Evolutionary conservation across 2,329 filamentous ascomycete genomes (phyloP).

Genomic region (Alternaria arborescens): DNA sequence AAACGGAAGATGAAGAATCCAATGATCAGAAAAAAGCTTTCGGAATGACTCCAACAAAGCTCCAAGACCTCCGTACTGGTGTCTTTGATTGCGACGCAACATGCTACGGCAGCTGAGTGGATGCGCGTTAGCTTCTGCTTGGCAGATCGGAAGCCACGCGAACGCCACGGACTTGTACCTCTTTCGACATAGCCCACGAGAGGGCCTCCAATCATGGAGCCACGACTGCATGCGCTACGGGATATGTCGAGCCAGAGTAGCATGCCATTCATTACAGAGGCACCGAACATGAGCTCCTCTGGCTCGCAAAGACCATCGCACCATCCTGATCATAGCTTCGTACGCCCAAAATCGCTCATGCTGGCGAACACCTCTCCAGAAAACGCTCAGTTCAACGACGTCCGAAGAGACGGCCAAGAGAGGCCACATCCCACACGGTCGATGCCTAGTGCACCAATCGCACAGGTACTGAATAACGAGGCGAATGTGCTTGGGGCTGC

Average conservation of each 20-base stretch:
- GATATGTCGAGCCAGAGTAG: slow-evolving; percentile 13
- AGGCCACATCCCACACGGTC: slow-evolving; percentile 11
- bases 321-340: slow-evolving; percentile 9
- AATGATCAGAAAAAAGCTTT: not conserved
- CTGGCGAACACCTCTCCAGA: slow-evolving; percentile 10
- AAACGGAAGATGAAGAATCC: not conserved
- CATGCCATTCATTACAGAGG: slow-evolving; percentile 2
- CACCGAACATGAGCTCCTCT: slow-evolving; percentile 1
- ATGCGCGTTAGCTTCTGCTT: slow-evolving; percentile 16
- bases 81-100: not conserved
- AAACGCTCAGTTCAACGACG: slow-evolving; percentile 8
- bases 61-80: not conserved
- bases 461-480: slow-evolving; percentile 46
- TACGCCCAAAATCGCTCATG: slow-evolving; percentile 15
- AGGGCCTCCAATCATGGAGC: slow-evolving; percentile 19
- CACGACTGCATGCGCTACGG: slow-evolving; percentile 15
- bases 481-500: slow-evolving; percentile 14
- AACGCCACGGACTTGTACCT: slow-evolving; percentile 12
- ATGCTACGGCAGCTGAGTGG: not conserved
- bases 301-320: slow-evolving; percentile 9
- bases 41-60: not conserved
- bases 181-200: slow-evolving; percentile 15
- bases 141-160: slow-evolving; percentile 8
- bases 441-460: slow-evolving; percentile 45
- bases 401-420: slow-evolving; percentile 8